A percentile compares a stretch with the other conserved stretches of the same genome.
phyloP scores from a whole-genome alignment of 2,329 filamentous ascomycete species.

The Fusarium subglutinans region DNA sequence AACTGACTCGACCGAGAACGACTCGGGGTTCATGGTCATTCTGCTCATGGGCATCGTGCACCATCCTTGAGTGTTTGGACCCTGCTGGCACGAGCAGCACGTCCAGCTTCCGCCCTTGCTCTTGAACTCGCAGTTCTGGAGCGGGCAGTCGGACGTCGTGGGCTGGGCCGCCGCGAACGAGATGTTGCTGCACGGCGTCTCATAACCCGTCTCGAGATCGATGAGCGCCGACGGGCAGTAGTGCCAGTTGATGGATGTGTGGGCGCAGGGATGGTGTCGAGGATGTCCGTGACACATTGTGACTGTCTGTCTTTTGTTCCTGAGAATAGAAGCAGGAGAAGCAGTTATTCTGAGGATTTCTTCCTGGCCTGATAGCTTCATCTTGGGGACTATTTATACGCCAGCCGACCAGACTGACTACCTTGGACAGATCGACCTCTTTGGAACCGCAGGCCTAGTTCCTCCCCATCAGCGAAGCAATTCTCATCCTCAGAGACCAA shows the following conservation, averaged over 20 bases:
- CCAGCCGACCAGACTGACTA: slow-evolving; percentile 1
- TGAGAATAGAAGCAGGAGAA: background rate
- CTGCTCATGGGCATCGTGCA: slow-evolving; percentile 53
- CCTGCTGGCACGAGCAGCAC: slow-evolving; percentile 63
- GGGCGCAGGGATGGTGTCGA: slow-evolving; percentile 60
- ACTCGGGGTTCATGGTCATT: slow-evolving; percentile 46
- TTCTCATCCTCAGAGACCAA: slow-evolving; percentile 59
- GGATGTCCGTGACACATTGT: slow-evolving; percentile 66
- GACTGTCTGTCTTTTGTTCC: slow-evolving; percentile 15
- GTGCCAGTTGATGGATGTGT: slow-evolving; percentile 65
- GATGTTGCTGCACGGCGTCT: slow-evolving; percentile 59
- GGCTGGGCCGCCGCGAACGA: slow-evolving; percentile 58
- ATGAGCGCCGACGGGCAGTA: slow-evolving; percentile 60
- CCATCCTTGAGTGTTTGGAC: slow-evolving; percentile 63
- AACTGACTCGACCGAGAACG: slow-evolving; percentile 48
- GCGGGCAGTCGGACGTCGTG: slow-evolving; percentile 56
- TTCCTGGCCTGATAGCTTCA: background rate
- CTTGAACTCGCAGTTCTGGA: slow-evolving; percentile 62
- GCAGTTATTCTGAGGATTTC: background rate
- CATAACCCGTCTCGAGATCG: slow-evolving; percentile 60
- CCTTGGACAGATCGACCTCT: slow-evolving; percentile 21
- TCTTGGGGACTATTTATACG: slow-evolving; percentile 34
- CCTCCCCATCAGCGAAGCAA: slow-evolving; percentile 68
- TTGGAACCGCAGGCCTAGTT: slow-evolving; percentile 58
- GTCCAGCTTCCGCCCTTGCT: slow-evolving; percentile 60